Evolutionary conservation across 2,329 filamentous ascomycete species (phyloP).

Genomic region (Emergomyces pasteurianus): DNA sequence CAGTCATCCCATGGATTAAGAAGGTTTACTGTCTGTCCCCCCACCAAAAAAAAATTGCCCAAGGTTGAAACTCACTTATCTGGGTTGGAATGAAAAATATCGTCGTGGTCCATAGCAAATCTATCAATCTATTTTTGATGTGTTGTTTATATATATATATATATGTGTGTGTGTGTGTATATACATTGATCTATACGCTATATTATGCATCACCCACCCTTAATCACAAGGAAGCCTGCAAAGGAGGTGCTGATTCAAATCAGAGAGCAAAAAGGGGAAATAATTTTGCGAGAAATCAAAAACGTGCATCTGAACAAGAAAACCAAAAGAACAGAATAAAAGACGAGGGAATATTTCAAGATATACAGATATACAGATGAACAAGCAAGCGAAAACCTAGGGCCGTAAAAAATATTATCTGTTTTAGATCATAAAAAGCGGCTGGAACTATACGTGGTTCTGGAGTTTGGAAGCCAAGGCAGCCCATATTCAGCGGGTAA

Average conservation of each 20-base stretch:
- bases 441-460: not conserved
- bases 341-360: not conserved
- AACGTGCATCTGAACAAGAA: not conserved
- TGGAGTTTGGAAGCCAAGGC: not conserved
- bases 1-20: not conserved
- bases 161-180: not conserved
- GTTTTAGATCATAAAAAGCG: not conserved
- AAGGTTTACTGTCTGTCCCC: not conserved
- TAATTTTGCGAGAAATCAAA: not conserved
- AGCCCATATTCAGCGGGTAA: conserved; percentile 27
- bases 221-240: not conserved
- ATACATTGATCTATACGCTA: not conserved
- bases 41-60: no score
- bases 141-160: not conserved
- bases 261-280: not conserved
- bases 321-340: not conserved
- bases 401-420: not conserved
- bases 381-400: not conserved
- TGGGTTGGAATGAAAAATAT: not conserved
- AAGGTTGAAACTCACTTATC: no score
- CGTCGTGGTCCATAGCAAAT: not conserved
- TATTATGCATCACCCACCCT: not conserved
- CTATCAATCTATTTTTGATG: not conserved
- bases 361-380: not conserved
- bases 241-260: not conserved